A percentile compares a stretch with the other conserved stretches of the same genome.
phyloP scores from a whole-genome alignment of 495 filamentous ascomycete genomes.

The Aspergillus diversus region DNA sequence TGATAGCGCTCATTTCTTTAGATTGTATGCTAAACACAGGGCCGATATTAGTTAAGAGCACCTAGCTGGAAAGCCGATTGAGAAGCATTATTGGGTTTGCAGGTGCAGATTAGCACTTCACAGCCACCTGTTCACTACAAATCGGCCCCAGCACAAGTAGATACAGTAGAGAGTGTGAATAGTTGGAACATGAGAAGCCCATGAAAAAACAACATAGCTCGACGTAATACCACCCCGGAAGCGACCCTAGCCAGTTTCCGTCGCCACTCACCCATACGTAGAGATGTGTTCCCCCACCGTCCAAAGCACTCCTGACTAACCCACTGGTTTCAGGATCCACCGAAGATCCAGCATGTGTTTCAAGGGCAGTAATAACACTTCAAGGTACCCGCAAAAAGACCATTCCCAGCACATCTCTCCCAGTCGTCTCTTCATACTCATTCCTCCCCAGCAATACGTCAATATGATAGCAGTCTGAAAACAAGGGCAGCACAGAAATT shows the following conservation, averaged over 20 bases:
- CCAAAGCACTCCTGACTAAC: conserved; percentile 16
- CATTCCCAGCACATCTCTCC: conserved; percentile 10
- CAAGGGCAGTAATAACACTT: conserved; percentile 17
- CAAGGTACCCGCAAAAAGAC: conserved; percentile 16
- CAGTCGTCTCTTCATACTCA: conserved; percentile 22
- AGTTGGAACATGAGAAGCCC: conserved; percentile 18
- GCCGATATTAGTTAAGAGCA: not conserved
- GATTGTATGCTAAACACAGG: conserved; percentile 19
- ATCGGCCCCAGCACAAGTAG: conserved; percentile 14
- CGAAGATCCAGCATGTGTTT: conserved; percentile 12
- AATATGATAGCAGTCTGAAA: conserved; percentile 27
- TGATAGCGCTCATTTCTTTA: conserved; percentile 7
- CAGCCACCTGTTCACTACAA: not conserved
- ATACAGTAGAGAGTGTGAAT: conserved; percentile 19
- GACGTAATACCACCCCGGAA: conserved; percentile 57
- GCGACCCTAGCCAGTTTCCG: conserved; percentile 55
- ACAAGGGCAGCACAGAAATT: conserved; percentile 17
- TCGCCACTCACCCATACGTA: conserved; percentile 44
- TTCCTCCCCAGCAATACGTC: conserved; percentile 32
- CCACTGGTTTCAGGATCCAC: conserved; percentile 16
- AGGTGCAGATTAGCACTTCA: not conserved
- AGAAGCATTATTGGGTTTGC: not conserved
- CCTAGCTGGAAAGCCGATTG: not conserved
- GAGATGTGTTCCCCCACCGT: conserved; percentile 19
- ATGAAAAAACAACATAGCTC: conserved; percentile 36